Percentiles rank a stretch among this genome's conserved stretches.
phyloP scores from a whole-genome alignment of 805 yeast genomes.

The Yarrowia bubula region DNA sequence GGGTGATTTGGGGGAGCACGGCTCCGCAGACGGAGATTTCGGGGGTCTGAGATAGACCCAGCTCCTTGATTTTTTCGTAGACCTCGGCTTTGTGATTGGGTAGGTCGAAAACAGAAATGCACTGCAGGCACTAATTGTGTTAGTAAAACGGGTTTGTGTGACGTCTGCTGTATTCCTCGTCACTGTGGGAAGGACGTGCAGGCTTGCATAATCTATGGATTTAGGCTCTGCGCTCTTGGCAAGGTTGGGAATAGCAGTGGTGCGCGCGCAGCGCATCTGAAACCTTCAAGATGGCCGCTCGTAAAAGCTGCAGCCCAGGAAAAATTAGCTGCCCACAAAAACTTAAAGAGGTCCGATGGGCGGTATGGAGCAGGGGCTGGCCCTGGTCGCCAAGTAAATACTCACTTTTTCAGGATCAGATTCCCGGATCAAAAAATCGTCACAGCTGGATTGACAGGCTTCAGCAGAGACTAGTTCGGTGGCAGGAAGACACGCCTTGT shows the following conservation, averaged over 20 bases:
- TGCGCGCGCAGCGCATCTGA: neutral
- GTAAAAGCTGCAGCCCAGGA: neutral
- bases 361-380: too few relatives aligned
- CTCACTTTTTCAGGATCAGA: conserved; percentile 19
- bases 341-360: neutral
- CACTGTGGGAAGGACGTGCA: neutral
- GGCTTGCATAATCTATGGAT: neutral
- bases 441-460: neutral
- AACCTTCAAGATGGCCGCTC: neutral
- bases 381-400: neutral
- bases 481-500: conserved; percentile 7
- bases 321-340: neutral
- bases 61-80: neutral
- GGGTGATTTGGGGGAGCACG: neutral
- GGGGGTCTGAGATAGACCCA: neutral
- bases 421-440: neutral
- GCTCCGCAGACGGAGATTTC: neutral
- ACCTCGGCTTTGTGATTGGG: neutral
- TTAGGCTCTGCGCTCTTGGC: neutral
- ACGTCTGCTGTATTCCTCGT: neutral
- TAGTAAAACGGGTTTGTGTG: neutral
- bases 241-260: neutral
- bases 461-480: neutral
- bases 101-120: conserved; percentile 7
- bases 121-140: conserved; percentile 24